Evolutionary conservation across 2,329 filamentous ascomycete species (phyloP).

Genomic region (Westerdykella sp.): DNA sequence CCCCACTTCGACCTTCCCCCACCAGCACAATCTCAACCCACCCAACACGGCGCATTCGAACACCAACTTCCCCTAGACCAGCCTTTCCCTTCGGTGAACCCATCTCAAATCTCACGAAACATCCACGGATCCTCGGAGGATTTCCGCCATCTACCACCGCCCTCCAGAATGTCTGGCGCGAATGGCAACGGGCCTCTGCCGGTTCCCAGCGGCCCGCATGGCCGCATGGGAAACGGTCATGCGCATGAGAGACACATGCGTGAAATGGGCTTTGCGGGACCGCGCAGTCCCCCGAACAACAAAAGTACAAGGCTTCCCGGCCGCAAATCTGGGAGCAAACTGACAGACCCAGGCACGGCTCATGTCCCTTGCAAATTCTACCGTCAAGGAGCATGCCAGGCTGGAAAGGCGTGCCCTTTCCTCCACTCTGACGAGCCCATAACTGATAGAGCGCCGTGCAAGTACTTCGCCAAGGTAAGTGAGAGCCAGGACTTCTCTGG

Average conservation of each 20-base stretch:
- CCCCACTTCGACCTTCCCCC: slow-evolving; percentile 1
- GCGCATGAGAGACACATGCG: slow-evolving; percentile 25
- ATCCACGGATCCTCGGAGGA: slow-evolving; percentile 26
- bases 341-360: slow-evolving; percentile 64
- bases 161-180: slow-evolving; percentile 30
- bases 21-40: slow-evolving; percentile 19
- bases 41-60: slow-evolving; percentile 19
- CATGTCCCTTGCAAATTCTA: slow-evolving; percentile 99
- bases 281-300: slow-evolving; percentile 46
- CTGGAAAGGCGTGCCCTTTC: slow-evolving; percentile 92
- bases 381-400: slow-evolving; percentile 90
- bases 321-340: not conserved
- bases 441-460: slow-evolving; percentile 82
- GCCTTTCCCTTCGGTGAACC: slow-evolving; percentile 9
- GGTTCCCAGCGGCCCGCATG: slow-evolving; percentile 31
- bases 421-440: slow-evolving; percentile 84
- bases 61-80: slow-evolving; percentile 21
- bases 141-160: slow-evolving; percentile 22
- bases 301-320: slow-evolving; percentile 36
- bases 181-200: slow-evolving; percentile 34
- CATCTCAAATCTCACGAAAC: slow-evolving; percentile 14
- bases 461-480: slow-evolving; percentile 93
- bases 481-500: not conserved
- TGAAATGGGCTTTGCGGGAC: slow-evolving; percentile 36
- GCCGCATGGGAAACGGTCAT: slow-evolving; percentile 27